These are phyloP conservation scores for Bacterosira constricta DNA, from an alignment of 108 stramenopile species.

Conservation along the genomic window DNA sequence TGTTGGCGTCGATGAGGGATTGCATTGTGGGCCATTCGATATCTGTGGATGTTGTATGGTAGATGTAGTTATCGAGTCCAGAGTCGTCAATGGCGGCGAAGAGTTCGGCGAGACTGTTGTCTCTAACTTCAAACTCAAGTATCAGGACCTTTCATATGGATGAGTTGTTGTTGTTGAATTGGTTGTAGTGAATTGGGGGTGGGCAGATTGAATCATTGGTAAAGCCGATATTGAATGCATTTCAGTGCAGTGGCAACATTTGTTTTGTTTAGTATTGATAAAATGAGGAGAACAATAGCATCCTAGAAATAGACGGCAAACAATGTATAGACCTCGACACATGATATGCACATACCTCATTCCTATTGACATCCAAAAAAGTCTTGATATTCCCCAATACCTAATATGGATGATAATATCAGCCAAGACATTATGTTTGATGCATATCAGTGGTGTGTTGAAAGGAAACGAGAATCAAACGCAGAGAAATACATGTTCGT, in stretches of 20 bases:
- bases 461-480: too few species aligned
- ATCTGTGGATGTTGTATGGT: background rate
- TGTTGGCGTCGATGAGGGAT: conserved; percentile 29
- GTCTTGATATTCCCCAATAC: conserved; percentile 56
- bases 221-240: too few species aligned
- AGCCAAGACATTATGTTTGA: background rate
- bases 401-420: background rate
- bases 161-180: too few species aligned
- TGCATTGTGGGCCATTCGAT: conserved; percentile 38
- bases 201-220: too few species aligned
- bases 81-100: conserved; percentile 13
- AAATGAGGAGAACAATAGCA: too few species aligned
- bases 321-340: background rate
- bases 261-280: too few species aligned
- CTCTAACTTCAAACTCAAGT: conserved; percentile 54
- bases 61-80: conserved; percentile 16
- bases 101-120: conserved; percentile 11
- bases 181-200: too few species aligned
- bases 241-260: too few species aligned
- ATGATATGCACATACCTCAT: conserved; percentile 10
- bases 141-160: conserved; percentile 61
- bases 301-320: too few species aligned
- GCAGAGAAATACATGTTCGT: too few species aligned
- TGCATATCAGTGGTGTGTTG: too few species aligned
- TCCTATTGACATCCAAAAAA: conserved; percentile 50